These are phyloP conservation scores for Lachnellula occidentalis DNA, from an alignment of 2,329 filamentous ascomycete genomes.

Conservation along the genomic window DNA sequence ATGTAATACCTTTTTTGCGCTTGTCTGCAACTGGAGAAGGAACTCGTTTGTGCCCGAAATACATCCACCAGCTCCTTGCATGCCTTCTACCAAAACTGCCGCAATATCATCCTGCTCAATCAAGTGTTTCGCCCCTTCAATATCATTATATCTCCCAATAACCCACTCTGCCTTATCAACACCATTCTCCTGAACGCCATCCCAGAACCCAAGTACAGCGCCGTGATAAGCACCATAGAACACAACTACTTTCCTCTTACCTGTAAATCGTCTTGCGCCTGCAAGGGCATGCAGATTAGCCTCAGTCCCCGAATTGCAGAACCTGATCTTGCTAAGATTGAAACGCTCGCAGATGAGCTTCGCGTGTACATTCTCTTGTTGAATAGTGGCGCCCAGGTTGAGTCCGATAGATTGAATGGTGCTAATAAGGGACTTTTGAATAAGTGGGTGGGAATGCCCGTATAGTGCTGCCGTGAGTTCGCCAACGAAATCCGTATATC, in stretches of 20 bases:
- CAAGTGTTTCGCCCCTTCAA: conserved; percentile 39
- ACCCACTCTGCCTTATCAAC: conserved; percentile 32
- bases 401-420: conserved; percentile 41
- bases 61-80: conserved; percentile 60
- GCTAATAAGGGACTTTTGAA: conserved; percentile 42
- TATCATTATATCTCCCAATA: conserved; percentile 57
- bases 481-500: conserved; percentile 54
- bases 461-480: conserved; percentile 62
- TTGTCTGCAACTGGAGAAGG: conserved; percentile 12
- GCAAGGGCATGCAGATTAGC: conserved; percentile 56
- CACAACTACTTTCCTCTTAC: conserved; percentile 18
- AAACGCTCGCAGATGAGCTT: conserved; percentile 24
- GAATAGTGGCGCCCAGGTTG: conserved; percentile 48
- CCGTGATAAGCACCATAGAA: conserved; percentile 26
- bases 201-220: conserved; percentile 37
- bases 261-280: conserved; percentile 19
- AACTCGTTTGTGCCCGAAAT: conserved; percentile 37
- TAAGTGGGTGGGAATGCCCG: conserved; percentile 55
- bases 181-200: conserved; percentile 36
- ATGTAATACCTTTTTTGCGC: no score
- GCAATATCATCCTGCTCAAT: conserved; percentile 40
- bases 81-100: conserved; percentile 56
- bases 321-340: conserved; percentile 40
- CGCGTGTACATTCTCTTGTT: conserved; percentile 48
- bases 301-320: conserved; percentile 63